These are phyloP conservation scores for Amanita rimosa DNA, from an alignment of 768 basidiomycete species.

Conservation along the genomic window DNA sequence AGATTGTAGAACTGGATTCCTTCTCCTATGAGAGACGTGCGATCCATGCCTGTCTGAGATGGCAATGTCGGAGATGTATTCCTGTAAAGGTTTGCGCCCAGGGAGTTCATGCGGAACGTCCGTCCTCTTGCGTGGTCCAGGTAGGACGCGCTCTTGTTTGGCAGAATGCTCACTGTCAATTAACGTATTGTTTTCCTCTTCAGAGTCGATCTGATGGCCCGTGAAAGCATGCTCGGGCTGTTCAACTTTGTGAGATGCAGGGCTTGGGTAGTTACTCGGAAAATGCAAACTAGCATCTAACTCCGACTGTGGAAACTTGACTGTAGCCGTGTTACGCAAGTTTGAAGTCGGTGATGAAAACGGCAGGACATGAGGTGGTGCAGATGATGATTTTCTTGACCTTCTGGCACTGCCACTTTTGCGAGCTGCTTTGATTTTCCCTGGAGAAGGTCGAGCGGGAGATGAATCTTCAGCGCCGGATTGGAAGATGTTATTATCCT, in stretches of 20 bases:
- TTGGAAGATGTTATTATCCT: conserved; percentile 85
- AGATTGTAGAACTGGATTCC: not conserved
- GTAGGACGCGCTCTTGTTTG: not conserved
- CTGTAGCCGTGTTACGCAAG: conserved; percentile 10
- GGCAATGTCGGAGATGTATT: not conserved
- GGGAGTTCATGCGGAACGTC: not conserved
- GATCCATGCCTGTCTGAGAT: not conserved
- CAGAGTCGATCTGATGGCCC: not conserved
- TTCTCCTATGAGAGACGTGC: not conserved
- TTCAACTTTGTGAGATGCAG: conserved; percentile 11
- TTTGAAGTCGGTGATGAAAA: conserved; percentile 28
- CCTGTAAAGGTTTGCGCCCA: not conserved
- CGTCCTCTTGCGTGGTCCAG: not conserved
- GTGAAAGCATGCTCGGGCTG: not conserved
- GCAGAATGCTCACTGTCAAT: not conserved
- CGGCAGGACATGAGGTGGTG: conserved; percentile 45
- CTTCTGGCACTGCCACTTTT: conserved; percentile 32
- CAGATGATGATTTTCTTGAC: conserved; percentile 62
- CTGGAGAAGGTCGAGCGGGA: conserved; percentile 52
- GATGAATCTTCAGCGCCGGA: conserved; percentile 87
- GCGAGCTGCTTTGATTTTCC: conserved; percentile 28
- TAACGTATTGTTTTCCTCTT: not conserved
- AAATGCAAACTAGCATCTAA: conserved; percentile 40
- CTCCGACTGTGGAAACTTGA: conserved; percentile 38
- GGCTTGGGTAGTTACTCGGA: conserved; percentile 12